Evolutionary conservation across 2,329 filamentous ascomycete genomes (phyloP).

Genomic region (Neopestalotiopsis rosae): DNA sequence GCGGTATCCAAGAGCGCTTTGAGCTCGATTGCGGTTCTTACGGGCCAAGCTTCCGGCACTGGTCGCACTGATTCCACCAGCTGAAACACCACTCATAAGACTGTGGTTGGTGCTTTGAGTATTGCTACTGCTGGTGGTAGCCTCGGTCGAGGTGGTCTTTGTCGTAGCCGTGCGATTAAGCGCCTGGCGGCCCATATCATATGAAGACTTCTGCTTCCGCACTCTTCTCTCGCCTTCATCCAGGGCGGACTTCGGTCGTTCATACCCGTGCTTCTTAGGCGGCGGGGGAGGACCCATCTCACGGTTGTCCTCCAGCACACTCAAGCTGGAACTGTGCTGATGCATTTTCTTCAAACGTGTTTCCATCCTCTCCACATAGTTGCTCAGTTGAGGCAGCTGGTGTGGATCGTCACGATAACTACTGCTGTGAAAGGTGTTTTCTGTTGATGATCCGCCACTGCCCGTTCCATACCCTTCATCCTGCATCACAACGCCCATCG

Average conservation of each 20-base stretch:
- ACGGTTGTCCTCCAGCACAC: constrained; percentile 52
- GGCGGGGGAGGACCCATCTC: constrained; percentile 34
- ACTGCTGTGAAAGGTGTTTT: constrained; percentile 44
- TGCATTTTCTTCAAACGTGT: constrained; percentile 77
- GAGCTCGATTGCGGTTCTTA: constrained; percentile 66
- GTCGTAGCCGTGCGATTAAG: constrained; percentile 84
- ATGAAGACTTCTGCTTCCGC: constrained; percentile 74
- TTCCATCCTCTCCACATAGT: constrained; percentile 93
- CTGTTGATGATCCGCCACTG: constrained; percentile 58
- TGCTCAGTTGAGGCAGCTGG: constrained; percentile 74
- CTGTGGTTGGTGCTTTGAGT: constrained; percentile 83
- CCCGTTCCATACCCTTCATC: constrained; percentile 68
- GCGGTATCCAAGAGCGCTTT: constrained; percentile 68
- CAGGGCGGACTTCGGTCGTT: constrained; percentile 65
- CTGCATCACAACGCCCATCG: constrained; percentile 69
- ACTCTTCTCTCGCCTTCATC: constrained; percentile 54
- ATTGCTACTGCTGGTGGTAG: constrained; percentile 69
- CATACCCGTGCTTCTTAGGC: constrained; percentile 57
- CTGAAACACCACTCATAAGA: constrained; percentile 92
- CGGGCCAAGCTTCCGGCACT: constrained; percentile 93
- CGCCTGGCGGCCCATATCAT: constrained; percentile 73
- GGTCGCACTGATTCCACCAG: constrained; percentile 89
- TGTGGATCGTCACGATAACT: constrained; percentile 50
- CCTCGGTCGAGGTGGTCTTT: constrained; percentile 82
- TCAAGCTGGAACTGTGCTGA: constrained; percentile 56